Base-by-base conservation (phyloP, 345 rosid genomes). In the Euphorbia peplus region DNA sequence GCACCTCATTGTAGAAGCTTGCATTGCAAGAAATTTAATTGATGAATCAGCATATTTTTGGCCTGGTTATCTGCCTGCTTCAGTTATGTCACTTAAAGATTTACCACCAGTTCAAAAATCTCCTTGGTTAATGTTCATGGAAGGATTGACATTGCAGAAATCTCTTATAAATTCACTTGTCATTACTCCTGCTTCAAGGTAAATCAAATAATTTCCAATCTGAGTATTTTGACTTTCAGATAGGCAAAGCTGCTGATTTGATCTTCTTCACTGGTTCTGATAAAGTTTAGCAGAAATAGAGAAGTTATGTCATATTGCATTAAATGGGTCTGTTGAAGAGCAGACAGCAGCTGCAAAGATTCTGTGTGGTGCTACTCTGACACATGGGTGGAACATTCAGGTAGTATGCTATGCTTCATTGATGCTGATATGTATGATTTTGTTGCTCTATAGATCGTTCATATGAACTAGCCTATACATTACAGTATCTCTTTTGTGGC, bases 1-100 rank as follows among this genome's bases (percentile, higher is more conserved):
- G 81, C 92, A 88, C 67, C 84, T 88, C 61, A 83, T 88, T 64
- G 88, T 88, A 52, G 92, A 88, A 79, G 88, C 90, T 74, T 87
- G 92, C 75, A 85, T 87, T 67, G 79, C 89, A 39, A 82, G 92
- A 81, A 82, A 82, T 60, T 74, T 88, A 66, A 72, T 88, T 24
- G 92, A 88, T 72, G 77, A 73, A 24, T 82, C 87, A 11, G 90
- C 82, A 24, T 88, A 82, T 71, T 81, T 79, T 73, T 88, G 90
- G 92, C 87, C 85, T 1, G 82, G 83, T 57, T 88, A 79, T 81
- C 82, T 85, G 68, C 73, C 85, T 51, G 63, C 81, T 37, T 75
- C 86, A 54, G 66, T 64, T 24, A 54, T 75, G 19, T 74, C 86
- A 60, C 14, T 68, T 54, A 44, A 74, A 69, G 87, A 85, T 73